These are phyloP conservation scores for Amaranthus tricolor DNA, from an alignment of 179 eudicot genomes.

Conservation along the genomic window DNA sequence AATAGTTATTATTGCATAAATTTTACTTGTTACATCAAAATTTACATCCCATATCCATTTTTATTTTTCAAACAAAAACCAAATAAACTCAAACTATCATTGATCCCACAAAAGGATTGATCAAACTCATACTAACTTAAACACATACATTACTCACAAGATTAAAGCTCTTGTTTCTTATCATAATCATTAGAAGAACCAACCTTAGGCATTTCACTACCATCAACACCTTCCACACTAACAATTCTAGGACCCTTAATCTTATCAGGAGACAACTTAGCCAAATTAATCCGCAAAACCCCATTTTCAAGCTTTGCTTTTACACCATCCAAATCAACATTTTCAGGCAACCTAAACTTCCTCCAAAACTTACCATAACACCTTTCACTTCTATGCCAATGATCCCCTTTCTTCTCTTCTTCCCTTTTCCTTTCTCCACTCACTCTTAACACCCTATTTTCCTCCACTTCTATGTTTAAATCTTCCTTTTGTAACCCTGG, in stretches of 20 bases:
- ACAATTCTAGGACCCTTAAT: constrained; percentile 38
- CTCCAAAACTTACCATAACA: constrained; percentile 44
- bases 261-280: constrained; percentile 35
- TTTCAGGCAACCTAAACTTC: constrained; percentile 39
- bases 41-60: not conserved
- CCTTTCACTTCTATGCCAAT: constrained; percentile 44
- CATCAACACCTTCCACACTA: constrained; percentile 24
- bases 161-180: constrained; percentile 18
- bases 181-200: not conserved
- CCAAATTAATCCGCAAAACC: constrained; percentile 32
- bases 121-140: too few relatives aligned
- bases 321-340: constrained; percentile 40
- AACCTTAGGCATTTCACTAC: constrained; percentile 2
- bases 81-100: not conserved
- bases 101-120: not conserved
- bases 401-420: constrained; percentile 37
- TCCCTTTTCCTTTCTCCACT: constrained; percentile 39
- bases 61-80: not conserved
- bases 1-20: not conserved
- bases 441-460: constrained; percentile 30
- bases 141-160: not conserved
- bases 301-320: constrained; percentile 48
- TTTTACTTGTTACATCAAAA: too few relatives aligned
- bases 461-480: constrained; percentile 34
- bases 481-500: constrained; percentile 35